A percentile compares a stretch with the other conserved stretches of the same genome.
Conservation (phyloP, 192 early-diverging fungal species). For the Phycomyces nitens region DNA sequence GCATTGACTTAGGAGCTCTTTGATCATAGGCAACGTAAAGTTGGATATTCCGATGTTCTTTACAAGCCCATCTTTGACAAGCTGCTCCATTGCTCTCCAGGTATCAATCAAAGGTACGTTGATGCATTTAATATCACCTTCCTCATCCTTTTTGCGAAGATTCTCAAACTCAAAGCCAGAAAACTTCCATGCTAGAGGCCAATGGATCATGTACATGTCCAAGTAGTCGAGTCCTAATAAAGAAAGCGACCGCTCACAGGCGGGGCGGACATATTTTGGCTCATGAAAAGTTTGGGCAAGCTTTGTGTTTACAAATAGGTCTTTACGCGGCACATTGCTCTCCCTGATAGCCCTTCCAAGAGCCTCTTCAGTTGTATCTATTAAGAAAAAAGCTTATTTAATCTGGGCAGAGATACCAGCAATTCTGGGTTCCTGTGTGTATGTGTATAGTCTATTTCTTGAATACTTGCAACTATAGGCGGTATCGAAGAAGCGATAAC, state of each 20-base stretch:
- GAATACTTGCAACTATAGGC: constrained; percentile 24
- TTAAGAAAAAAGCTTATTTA: not conserved
- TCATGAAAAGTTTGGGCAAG: constrained; percentile 63
- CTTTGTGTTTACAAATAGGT: constrained; percentile 77
- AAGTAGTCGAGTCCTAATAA: constrained; percentile 72
- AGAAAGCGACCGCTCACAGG: constrained; percentile 58
- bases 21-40: constrained; percentile 43
- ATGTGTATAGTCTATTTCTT: not conserved
- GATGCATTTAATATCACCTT: constrained; percentile 6
- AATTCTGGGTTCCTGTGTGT: too few species aligned
- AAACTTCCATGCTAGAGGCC: constrained; percentile 61
- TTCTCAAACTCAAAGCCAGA: constrained; percentile 4
- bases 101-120: constrained; percentile 40
- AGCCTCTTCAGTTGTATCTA: constrained; percentile 69
- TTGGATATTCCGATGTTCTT: constrained; percentile 61
- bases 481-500: constrained; percentile 30
- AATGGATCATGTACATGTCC: constrained; percentile 83
- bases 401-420: too few species aligned
- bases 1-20: constrained; percentile 23
- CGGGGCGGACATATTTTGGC: constrained; percentile 57
- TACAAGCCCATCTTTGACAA: constrained; percentile 55
- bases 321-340: constrained; percentile 52
- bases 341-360: constrained; percentile 67
- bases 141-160: not conserved
- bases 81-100: constrained; percentile 70